phyloP scores from a whole-genome alignment of 495 filamentous ascomycete species.

The Bacidia rubella region DNA sequence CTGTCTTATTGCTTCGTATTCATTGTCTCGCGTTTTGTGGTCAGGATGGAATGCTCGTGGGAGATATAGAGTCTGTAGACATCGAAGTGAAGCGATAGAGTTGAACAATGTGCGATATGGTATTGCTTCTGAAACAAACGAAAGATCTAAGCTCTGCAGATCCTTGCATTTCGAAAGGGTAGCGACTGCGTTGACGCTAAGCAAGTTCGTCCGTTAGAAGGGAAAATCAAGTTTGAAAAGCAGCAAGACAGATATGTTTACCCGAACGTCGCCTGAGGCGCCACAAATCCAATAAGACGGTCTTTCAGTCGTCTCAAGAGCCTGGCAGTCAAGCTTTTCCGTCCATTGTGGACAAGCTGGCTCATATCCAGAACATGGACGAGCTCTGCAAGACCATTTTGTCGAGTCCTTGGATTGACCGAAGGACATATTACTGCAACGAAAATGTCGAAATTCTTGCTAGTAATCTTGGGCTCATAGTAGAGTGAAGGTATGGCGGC shows the following conservation, averaged over 20 bases:
- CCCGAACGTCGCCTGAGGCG: slow-evolving; percentile 53
- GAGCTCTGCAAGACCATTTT: slow-evolving; percentile 38
- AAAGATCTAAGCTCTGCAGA: slow-evolving; percentile 44
- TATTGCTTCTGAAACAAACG: slow-evolving; percentile 42
- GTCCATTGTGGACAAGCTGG: slow-evolving; percentile 49
- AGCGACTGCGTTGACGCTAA: slow-evolving; percentile 46
- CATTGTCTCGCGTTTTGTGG: not conserved
- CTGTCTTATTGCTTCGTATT: too few species aligned
- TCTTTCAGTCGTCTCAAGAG: slow-evolving; percentile 45
- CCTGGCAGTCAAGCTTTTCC: slow-evolving; percentile 49
- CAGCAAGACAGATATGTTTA: slow-evolving; percentile 20
- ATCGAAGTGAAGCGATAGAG: slow-evolving; percentile 33
- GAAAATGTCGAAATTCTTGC: slow-evolving; percentile 44
- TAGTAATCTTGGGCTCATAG: slow-evolving; percentile 33
- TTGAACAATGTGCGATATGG: slow-evolving; percentile 38
- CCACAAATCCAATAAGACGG: slow-evolving; percentile 46
- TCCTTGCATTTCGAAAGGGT: slow-evolving; percentile 47
- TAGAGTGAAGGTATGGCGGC: slow-evolving; percentile 45
- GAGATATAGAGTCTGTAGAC: slow-evolving; percentile 39
- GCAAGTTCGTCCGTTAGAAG: not conserved
- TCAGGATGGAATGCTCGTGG: slow-evolving; percentile 35
- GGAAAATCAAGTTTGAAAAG: not conserved
- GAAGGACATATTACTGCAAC: slow-evolving; percentile 49
- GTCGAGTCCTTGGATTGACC: slow-evolving; percentile 40
- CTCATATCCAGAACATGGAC: slow-evolving; percentile 46